These are phyloP conservation scores for Coniosporium apollinis DNA, from an alignment of 495 filamentous ascomycete genomes.

Conservation along the genomic window DNA sequence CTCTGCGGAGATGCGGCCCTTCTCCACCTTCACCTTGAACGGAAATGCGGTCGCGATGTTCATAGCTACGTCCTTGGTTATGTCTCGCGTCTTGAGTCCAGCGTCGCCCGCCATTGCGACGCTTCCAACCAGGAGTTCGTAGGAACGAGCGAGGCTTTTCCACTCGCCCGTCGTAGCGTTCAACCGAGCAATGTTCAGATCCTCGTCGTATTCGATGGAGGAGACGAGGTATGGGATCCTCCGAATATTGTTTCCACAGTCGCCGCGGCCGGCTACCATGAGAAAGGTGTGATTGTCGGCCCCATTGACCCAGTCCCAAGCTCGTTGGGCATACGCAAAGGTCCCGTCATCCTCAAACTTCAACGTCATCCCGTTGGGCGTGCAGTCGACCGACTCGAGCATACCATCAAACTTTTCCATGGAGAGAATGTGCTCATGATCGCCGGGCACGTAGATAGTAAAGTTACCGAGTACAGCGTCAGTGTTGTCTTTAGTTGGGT, in stretches of 20 bases:
- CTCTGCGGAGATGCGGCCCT: slow-evolving; percentile 7
- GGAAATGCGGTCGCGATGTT: slow-evolving; percentile 17
- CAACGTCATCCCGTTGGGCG: slow-evolving; percentile 15
- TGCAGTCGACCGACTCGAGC: slow-evolving; percentile 20
- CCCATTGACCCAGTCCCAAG: slow-evolving; percentile 28
- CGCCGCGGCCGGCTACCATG: slow-evolving; percentile 22
- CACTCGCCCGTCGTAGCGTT: slow-evolving; percentile 16
- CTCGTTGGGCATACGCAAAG: slow-evolving; percentile 17
- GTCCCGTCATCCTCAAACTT: slow-evolving; percentile 17
- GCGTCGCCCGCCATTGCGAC: slow-evolving; percentile 2
- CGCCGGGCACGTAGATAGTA: slow-evolving; percentile 19
- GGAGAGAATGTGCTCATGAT: slow-evolving; percentile 21
- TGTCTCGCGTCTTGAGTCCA: slow-evolving; percentile 15
- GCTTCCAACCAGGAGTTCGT: slow-evolving; percentile 21
- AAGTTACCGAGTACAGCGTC: slow-evolving; percentile 19
- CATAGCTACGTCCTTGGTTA: slow-evolving; percentile 16
- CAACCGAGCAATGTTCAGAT: slow-evolving; percentile 15
- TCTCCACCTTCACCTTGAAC: slow-evolving; percentile 10
- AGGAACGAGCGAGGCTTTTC: slow-evolving; percentile 19
- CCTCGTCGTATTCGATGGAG: slow-evolving; percentile 19
- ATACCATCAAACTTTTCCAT: slow-evolving; percentile 23
- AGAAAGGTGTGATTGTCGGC: slow-evolving; percentile 21
- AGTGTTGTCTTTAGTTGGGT: no score
- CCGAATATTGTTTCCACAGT: slow-evolving; percentile 23
- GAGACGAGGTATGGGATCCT: slow-evolving; percentile 22